Conservation (phyloP, 2,329 filamentous ascomycete species). For the Periconia macrospinosa region DNA sequence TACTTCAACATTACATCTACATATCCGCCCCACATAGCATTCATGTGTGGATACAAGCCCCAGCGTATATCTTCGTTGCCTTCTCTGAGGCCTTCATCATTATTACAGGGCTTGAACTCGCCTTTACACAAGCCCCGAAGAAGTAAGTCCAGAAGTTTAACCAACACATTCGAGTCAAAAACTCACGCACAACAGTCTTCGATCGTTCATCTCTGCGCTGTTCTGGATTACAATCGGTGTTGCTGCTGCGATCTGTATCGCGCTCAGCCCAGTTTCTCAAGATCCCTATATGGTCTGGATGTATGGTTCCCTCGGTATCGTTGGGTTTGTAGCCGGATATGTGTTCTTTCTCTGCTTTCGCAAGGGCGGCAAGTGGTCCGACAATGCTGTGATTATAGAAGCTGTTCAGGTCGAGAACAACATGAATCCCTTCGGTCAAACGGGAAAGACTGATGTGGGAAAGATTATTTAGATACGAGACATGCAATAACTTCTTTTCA, state of each 20-base stretch:
- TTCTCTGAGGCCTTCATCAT: slow-evolving; percentile 65
- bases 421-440: too few relatives aligned
- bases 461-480: too few relatives aligned
- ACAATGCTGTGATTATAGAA: too few relatives aligned
- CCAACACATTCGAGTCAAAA: too few relatives aligned
- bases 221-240: slow-evolving; percentile 20
- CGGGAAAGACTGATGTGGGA: too few relatives aligned
- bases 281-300: slow-evolving; percentile 37
- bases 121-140: slow-evolving; percentile 72
- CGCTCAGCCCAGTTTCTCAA: slow-evolving; percentile 29
- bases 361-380: background rate
- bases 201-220: slow-evolving; percentile 21
- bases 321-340: slow-evolving; percentile 36
- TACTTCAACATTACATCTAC: slow-evolving; percentile 64
- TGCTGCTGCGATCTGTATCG: background rate
- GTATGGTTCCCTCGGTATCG: slow-evolving; percentile 40
- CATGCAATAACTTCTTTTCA: too few relatives aligned
- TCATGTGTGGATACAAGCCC: slow-evolving; percentile 58
- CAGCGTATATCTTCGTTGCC: slow-evolving; percentile 58
- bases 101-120: slow-evolving; percentile 71
- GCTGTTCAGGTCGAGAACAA: too few relatives aligned
- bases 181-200: slow-evolving; percentile 26
- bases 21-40: slow-evolving; percentile 41
- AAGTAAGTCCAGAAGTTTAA: slow-evolving; percentile 42
- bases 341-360: slow-evolving; percentile 37